Conservation (phyloP, 805 yeast genomes). For the Candida hungchunana region DNA sequence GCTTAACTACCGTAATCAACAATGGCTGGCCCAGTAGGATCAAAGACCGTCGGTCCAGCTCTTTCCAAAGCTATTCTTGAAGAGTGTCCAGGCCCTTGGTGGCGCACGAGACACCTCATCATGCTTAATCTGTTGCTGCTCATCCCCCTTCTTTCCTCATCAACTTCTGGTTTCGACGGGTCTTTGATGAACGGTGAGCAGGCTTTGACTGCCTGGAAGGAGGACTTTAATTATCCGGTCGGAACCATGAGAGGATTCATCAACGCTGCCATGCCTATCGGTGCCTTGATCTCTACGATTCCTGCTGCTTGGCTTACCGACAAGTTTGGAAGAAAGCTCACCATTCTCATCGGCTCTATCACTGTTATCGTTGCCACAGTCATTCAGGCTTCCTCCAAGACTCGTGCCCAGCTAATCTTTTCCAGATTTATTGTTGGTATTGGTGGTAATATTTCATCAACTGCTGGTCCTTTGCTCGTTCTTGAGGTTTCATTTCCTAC, state of each 20-base stretch:
- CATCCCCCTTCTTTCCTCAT: conserved; percentile 39
- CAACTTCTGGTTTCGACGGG: conserved; percentile 44
- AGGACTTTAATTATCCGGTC: conserved; percentile 34
- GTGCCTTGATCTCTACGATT: conserved; percentile 30
- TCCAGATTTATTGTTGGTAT: conserved; percentile 44
- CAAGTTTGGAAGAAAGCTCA: conserved; percentile 36
- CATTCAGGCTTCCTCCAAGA: too few species aligned
- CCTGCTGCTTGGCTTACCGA: conserved; percentile 30
- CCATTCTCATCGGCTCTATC: conserved; percentile 18
- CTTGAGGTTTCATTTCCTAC: conserved; percentile 49
- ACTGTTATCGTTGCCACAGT: conserved; percentile 21
- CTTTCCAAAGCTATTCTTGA: too few species aligned
- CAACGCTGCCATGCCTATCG: conserved; percentile 37
- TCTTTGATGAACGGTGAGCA: conserved; percentile 47
- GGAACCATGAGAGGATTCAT: conserved; percentile 38
- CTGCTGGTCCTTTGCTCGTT: conserved; percentile 43
- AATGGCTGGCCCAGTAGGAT: too few species aligned
- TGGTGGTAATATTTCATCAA: conserved; percentile 40
- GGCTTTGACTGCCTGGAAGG: conserved; percentile 36
- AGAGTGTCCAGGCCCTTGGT: too few species aligned
- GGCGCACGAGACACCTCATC: too few species aligned
- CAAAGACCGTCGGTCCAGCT: too few species aligned
- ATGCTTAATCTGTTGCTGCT: conserved; percentile 34
- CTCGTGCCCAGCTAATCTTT: too few species aligned
- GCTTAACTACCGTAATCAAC: too few species aligned